Evolutionary conservation across 2,329 filamentous ascomycete genomes (phyloP).

Genomic region (Colletotrichum gigasporum): DNA sequence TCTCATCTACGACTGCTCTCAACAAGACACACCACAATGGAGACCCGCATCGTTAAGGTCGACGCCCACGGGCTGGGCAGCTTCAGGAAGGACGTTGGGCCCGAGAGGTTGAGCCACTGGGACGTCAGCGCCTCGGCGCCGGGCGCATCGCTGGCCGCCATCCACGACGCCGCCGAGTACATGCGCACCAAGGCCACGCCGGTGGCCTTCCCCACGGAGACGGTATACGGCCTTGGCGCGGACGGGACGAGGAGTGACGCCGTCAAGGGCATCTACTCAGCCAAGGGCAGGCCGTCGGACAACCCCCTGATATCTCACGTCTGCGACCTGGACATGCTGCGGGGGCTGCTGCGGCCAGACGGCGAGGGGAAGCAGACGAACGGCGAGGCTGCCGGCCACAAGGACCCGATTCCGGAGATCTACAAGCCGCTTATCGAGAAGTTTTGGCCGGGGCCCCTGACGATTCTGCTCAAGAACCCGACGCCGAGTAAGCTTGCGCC

Average conservation of each 20-base stretch:
- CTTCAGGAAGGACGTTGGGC: conserved; percentile 41
- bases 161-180: conserved; percentile 73
- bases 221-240: conserved; percentile 95
- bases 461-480: conserved; percentile 85
- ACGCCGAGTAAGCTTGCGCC: conserved; percentile 76
- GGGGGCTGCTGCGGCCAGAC: conserved; percentile 61
- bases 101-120: conserved; percentile 53
- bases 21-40: conserved; percentile 39
- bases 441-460: conserved; percentile 96
- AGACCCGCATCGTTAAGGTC: conserved; percentile 51
- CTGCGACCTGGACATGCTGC: conserved; percentile 80
- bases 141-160: conserved; percentile 45
- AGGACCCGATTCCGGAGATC: conserved; percentile 70
- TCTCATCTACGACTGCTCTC: background rate
- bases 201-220: conserved; percentile 96
- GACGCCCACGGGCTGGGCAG: conserved; percentile 43
- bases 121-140: conserved; percentile 43
- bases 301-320: conserved; percentile 97
- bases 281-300: conserved; percentile 90
- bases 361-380: conserved; percentile 20
- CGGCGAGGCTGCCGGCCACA: conserved; percentile 32
- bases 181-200: conserved; percentile 75
- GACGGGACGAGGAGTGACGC: conserved; percentile 88
- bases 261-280: conserved; percentile 90
- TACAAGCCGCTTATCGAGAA: conserved; percentile 80